These are phyloP conservation scores for peach (Prunus persica) DNA, from an alignment of 306 rosid species.

Conservation along the genomic window DNA sequence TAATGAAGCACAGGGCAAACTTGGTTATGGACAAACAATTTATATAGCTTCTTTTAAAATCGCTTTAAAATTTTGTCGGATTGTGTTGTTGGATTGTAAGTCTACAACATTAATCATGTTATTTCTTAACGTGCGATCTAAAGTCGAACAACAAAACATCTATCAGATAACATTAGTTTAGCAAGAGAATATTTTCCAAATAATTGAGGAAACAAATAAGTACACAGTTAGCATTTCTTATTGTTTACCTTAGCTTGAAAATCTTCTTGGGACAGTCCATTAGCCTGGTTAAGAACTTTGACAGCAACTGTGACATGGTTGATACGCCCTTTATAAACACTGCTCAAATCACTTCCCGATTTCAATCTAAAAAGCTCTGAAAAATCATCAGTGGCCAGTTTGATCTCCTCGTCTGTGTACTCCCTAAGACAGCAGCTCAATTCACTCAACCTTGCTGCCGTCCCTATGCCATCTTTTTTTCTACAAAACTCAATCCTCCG, in stretches of 20 bases:
- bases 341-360: constrained; percentile 31
- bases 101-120: no score
- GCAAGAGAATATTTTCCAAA: no score
- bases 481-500: constrained; percentile 71
- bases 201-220: not conserved
- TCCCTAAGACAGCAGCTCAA: constrained; percentile 42
- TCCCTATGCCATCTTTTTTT: constrained; percentile 54
- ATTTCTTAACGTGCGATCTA: no score
- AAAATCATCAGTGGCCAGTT: constrained; percentile 59
- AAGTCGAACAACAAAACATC: no score
- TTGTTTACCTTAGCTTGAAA: constrained; percentile 59
- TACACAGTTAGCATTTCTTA: not conserved
- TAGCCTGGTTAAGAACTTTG: constrained; percentile 34
- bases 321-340: constrained; percentile 56
- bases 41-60: no score
- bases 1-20: not conserved
- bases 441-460: constrained; percentile 36
- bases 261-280: constrained; percentile 26
- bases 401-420: constrained; percentile 55
- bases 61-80: no score
- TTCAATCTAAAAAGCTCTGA: constrained; percentile 54
- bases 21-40: no score
- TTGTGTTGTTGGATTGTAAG: no score
- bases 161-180: not conserved
- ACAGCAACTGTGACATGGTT: constrained; percentile 56